Percentiles rank a stretch among this genome's conserved stretches.
These are phyloP conservation scores for Kodamaea fungicola DNA, from an alignment of 1,139 yeast species.

Conservation along the genomic window DNA sequence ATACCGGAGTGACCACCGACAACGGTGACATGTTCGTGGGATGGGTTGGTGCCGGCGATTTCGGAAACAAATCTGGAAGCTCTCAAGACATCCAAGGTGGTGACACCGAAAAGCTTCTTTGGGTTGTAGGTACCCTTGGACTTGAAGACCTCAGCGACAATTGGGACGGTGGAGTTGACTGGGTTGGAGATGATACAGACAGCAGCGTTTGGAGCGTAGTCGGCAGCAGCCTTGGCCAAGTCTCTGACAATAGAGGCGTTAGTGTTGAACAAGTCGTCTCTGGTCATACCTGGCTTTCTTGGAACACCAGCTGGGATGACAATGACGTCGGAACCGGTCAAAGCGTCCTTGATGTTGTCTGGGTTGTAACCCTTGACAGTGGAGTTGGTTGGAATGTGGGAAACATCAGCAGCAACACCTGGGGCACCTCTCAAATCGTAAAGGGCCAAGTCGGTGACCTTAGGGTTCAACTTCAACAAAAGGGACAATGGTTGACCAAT, in stretches of 20 bases:
- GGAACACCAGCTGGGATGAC: constrained; percentile 97
- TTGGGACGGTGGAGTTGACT: constrained; percentile 92
- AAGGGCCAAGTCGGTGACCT: constrained; percentile 63
- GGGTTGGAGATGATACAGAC: constrained; percentile 87
- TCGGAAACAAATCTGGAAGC: constrained; percentile 67
- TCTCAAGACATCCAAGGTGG: constrained; percentile 86
- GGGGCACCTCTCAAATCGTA: constrained; percentile 89
- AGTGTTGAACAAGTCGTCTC: constrained; percentile 91
- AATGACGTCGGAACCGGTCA: constrained; percentile 70
- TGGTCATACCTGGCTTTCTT: constrained; percentile 97
- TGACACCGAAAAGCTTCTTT: constrained; percentile 83
- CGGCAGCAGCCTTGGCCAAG: constrained; percentile 77
- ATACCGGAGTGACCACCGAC: constrained; percentile 98
- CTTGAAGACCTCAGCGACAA: constrained; percentile 82
- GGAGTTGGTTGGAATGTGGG: constrained; percentile 84
- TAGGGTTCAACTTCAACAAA: constrained; percentile 65
- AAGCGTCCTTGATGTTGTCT: constrained; percentile 55
- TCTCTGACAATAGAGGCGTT: constrained; percentile 88
- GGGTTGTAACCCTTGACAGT: constrained; percentile 69
- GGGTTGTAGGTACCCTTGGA: constrained; percentile 75
- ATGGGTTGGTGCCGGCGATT: constrained; percentile 47
- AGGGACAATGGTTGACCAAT: constrained; percentile 94
- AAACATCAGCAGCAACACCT: constrained; percentile 90
- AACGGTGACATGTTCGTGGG: constrained; percentile 68
- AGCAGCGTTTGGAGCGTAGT: constrained; percentile 69